Base-by-base conservation (phyloP, 2,329 filamentous ascomycete genomes). In the Talaromyces marneffei region DNA sequence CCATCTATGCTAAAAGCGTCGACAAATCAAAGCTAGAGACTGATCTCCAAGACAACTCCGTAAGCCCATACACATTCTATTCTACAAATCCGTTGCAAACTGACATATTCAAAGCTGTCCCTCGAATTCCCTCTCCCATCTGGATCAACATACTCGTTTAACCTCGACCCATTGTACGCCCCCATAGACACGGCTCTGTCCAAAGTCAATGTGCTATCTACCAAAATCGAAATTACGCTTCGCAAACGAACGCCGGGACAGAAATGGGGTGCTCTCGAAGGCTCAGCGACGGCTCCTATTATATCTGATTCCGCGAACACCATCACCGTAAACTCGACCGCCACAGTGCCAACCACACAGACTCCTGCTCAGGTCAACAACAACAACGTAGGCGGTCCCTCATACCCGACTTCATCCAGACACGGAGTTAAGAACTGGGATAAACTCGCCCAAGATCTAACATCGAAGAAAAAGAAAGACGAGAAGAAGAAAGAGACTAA, bases 371-470 rank as follows among this genome's bases (percentile, higher is more conserved):
- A 37, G 4, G 29, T 40, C 20, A 40, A 57, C 37, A 27, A 57
- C 37, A 27, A 39, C 31, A 52, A 74, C 58, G 25, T 60, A 65
- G 31, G 78, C 12, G 62, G 73, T 0, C 89, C 88, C 0, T 76
- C 81, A 0, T 97, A 97, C 72, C 93, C 94, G 0, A 93, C 92
- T 0, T 97, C 92, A 0, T 94, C 93, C 12, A 88, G 87, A 64
- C 82, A 78, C 1, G 93, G 92, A 0, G 85, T 90, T 2, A 96
- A 96, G 77, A 84, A 99, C 76, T 99, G 94, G 94, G 94, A 99
- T 72, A 90, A 87, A 64, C 71, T 97, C 1, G 86, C 82, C 7
- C 75, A 77, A 1, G 79, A 81, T 5, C 73, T 85, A 16, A 78
- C 76, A 4, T 69, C 69, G 5, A 78, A 78, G 65, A 74, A 70